Conservation (phyloP, 2,329 filamentous ascomycete species). For the Penicillium sp. region DNA sequence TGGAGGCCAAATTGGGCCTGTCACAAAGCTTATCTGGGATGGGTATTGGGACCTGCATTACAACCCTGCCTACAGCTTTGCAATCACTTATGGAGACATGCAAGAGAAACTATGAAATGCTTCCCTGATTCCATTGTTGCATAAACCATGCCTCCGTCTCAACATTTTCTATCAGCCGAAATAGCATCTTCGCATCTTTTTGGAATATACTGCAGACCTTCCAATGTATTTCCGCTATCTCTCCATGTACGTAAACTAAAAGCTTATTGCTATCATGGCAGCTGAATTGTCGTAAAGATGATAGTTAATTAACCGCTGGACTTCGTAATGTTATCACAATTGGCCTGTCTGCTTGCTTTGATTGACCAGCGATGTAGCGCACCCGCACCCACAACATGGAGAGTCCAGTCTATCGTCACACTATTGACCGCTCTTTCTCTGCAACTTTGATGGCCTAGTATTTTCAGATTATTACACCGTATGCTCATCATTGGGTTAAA, state of each 20-base stretch:
- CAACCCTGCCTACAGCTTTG: constrained; percentile 39
- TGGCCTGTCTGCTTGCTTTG: not conserved
- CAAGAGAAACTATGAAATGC: not conserved
- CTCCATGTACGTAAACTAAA: not conserved
- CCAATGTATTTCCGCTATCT: not conserved
- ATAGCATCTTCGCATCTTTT: not conserved
- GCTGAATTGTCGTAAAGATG: not conserved
- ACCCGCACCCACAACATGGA: not conserved
- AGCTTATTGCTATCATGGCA: not conserved
- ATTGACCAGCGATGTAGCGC: not conserved
- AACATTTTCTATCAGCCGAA: not conserved
- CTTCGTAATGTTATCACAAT: no score
- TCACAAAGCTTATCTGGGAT: constrained; percentile 55
- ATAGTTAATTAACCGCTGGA: not conserved
- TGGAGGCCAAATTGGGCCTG: constrained; percentile 47
- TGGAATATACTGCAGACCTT: not conserved
- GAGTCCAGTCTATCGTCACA: not conserved
- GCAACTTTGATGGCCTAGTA: not conserved
- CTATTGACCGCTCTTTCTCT: not conserved
- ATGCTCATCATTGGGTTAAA: not conserved
- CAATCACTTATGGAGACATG: not conserved
- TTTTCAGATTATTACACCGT: not conserved
- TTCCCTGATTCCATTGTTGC: not conserved
- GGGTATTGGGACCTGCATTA: constrained; percentile 54
- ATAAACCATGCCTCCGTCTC: not conserved